phyloP scores from a whole-genome alignment of 768 basidiomycete species.

The Trametes cingulata region DNA sequence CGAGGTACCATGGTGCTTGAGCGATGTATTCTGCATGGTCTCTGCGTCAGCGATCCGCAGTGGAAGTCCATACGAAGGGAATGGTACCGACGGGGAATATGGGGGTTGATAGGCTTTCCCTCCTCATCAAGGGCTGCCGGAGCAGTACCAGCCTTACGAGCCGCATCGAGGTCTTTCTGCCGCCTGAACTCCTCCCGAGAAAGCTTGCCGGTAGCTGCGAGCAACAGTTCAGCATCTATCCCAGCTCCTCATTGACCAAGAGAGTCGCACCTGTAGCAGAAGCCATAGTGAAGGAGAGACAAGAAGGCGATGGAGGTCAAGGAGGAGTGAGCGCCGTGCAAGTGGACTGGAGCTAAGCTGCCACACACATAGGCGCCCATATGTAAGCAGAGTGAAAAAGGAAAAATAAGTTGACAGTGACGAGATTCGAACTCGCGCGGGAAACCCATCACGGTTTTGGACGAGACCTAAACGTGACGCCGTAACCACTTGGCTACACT shows the following conservation, averaged over 20 bases:
- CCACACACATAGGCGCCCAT: not conserved
- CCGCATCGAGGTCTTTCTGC: conserved; percentile 96
- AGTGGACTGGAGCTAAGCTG: not conserved
- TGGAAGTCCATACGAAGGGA: not conserved
- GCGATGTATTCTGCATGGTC: conserved; percentile 84
- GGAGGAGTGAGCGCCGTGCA: not conserved
- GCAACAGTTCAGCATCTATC: not conserved
- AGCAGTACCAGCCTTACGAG: conserved; percentile 97
- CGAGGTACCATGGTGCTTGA: conserved; percentile 98
- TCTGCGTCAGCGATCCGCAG: not conserved
- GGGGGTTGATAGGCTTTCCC: conserved; percentile 95
- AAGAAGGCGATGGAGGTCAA: not conserved
- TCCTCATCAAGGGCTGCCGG: conserved; percentile 95
- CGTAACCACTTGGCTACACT: conserved; percentile 63
- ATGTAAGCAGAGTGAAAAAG: conserved; percentile 1
- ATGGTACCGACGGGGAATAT: conserved; percentile 86
- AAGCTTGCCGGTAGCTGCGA: conserved; percentile 66
- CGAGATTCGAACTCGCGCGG: conserved; percentile 64
- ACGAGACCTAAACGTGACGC: conserved; percentile 54
- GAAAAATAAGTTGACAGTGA: conserved; percentile 44
- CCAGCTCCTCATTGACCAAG: not conserved
- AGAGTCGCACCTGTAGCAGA: conserved; percentile 21
- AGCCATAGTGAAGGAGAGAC: conserved; percentile 16
- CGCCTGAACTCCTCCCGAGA: conserved; percentile 93
- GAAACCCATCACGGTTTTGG: conserved; percentile 54